Percentiles rank a stretch among this genome's conserved stretches.
Conservation (phyloP, 148 eudicot genomes). For the Vaccinium vitisidaea region DNA sequence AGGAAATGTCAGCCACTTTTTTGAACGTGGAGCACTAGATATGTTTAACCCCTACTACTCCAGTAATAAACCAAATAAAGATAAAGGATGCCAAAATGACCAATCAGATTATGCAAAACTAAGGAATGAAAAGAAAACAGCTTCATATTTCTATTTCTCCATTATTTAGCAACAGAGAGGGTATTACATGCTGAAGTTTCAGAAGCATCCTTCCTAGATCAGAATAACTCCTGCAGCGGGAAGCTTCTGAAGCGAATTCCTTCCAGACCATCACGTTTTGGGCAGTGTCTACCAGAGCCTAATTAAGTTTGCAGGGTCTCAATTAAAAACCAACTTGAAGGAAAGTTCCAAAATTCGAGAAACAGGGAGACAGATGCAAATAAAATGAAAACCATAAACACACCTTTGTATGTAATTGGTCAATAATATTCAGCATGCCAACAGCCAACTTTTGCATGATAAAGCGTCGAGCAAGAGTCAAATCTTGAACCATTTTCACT, state of each 20-base stretch:
- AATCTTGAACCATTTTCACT: slow-evolving; percentile 74
- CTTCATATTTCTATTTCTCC: slow-evolving; percentile 7
- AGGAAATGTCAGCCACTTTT: not conserved
- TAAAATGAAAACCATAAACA: slow-evolving; percentile 18
- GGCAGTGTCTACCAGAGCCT: slow-evolving; percentile 84
- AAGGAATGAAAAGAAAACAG: slow-evolving; percentile 6
- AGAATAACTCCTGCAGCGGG: slow-evolving; percentile 72
- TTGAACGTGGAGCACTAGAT: not conserved
- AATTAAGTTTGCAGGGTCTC: slow-evolving; percentile 18
- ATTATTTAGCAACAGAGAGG: slow-evolving; percentile 25
- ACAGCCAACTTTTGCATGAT: slow-evolving; percentile 80
- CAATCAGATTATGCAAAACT: not conserved
- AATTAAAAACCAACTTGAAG: slow-evolving; percentile 12
- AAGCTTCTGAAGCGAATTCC: slow-evolving; percentile 84
- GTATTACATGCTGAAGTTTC: slow-evolving; percentile 73
- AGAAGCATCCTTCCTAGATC: slow-evolving; percentile 89
- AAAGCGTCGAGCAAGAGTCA: slow-evolving; percentile 83
- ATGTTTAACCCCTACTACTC: not conserved
- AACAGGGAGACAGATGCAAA: not conserved
- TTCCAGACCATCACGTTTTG: slow-evolving; percentile 66
- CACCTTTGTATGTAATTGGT: slow-evolving; percentile 77
- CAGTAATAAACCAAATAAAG: not conserved
- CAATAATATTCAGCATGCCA: slow-evolving; percentile 73
- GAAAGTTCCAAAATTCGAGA: not conserved
- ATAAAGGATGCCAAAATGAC: not conserved